Conservation (phyloP, 108 stramenopile species). For the Craspedostauros australis region DNA sequence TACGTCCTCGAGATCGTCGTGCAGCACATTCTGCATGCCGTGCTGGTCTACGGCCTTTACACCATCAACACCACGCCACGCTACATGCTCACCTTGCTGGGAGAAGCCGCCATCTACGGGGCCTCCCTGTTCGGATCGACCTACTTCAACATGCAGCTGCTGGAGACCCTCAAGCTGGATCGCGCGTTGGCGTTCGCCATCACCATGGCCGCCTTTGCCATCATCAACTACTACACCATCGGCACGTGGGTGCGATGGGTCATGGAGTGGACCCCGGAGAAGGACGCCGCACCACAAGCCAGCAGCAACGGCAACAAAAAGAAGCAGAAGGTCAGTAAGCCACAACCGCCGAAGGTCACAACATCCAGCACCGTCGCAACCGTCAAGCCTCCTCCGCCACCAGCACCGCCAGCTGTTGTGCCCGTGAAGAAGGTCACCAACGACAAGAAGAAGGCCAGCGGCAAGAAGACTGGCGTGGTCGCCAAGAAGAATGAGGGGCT, state of each 20-base stretch:
- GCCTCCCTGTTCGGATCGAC: constrained; percentile 24
- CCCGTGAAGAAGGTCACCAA: too few relatives aligned
- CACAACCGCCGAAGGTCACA: too few relatives aligned
- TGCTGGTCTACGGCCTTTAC: constrained; percentile 33
- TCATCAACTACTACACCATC: constrained; percentile 30
- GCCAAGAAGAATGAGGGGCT: too few relatives aligned
- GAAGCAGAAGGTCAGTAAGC: too few relatives aligned
- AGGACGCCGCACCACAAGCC: too few relatives aligned
- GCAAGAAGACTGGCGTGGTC: too few relatives aligned
- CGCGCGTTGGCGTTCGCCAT: constrained; percentile 16
- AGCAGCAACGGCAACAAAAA: too few relatives aligned
- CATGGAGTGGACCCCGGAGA: not conserved
- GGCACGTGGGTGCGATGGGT: constrained; percentile 6
- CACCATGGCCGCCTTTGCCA: constrained; percentile 21
- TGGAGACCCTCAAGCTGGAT: constrained; percentile 5
- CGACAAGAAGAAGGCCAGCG: too few relatives aligned
- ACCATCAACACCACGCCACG: constrained; percentile 27
- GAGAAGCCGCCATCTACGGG: constrained; percentile 18
- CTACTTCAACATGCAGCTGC: constrained; percentile 10
- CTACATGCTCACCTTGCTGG: constrained; percentile 20
- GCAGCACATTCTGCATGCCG: constrained; percentile 28
- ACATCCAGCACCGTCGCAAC: too few relatives aligned
- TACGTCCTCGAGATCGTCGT: constrained; percentile 27
- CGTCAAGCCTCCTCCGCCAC: too few relatives aligned
- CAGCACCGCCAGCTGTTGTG: too few relatives aligned